These are phyloP conservation scores for Hygrophoropsis aurantiaca DNA, from an alignment of 768 basidiomycete genomes.

Conservation along the genomic window DNA sequence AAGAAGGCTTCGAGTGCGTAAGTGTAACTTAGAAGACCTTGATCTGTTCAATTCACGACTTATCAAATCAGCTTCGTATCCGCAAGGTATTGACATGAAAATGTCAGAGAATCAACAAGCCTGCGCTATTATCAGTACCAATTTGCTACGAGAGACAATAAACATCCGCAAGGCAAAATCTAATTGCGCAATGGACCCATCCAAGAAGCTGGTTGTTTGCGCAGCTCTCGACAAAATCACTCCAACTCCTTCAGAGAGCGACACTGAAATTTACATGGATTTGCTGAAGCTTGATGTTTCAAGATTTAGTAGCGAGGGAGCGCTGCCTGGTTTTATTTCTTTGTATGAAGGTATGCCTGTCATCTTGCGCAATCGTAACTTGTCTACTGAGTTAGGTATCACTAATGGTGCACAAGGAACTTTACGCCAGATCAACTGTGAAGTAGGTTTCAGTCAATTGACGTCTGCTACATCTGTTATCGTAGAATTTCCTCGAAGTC, in stretches of 20 bases:
- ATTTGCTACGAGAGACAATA: constrained; percentile 1
- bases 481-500: constrained; percentile 19
- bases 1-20: not conserved
- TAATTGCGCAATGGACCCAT: too few relatives aligned
- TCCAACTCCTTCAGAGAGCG: not conserved
- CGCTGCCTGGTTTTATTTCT: constrained; percentile 19
- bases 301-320: not conserved
- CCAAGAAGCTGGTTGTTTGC: not conserved
- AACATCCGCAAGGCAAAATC: constrained; percentile 1
- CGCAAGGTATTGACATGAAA: not conserved
- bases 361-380: constrained; percentile 20
- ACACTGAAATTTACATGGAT: not conserved
- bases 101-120: not conserved
- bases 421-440: constrained; percentile 9
- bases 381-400: constrained; percentile 30
- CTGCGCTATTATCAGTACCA: constrained; percentile 4
- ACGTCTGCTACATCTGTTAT: constrained; percentile 1
- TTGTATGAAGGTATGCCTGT: constrained; percentile 32
- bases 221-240: not conserved
- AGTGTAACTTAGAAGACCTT: constrained; percentile 15
- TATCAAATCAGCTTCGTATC: constrained; percentile 4
- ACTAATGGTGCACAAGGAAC: constrained; percentile 30
- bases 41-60: constrained; percentile 16
- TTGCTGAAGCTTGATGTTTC: not conserved
- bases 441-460: not conserved